Evolutionary conservation across 2,329 filamentous ascomycete species (phyloP), one percentile per base, ranked within the genome.

Genomic region (Diaporthe ampelina): DNA sequence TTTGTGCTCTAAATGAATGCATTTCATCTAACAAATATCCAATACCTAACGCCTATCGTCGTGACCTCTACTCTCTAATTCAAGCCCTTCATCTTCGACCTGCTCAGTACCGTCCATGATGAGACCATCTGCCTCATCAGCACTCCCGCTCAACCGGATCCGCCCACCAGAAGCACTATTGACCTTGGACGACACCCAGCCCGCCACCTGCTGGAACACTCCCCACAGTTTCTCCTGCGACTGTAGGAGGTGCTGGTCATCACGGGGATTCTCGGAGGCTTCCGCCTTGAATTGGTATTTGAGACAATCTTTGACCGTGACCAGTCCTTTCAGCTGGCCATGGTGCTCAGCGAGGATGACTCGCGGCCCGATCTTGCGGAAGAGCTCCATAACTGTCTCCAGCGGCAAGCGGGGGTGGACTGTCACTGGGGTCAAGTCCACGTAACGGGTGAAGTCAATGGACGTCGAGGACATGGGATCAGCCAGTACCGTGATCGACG

Each of bases 271-370:
- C 83, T 97, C 95, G 56, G 93, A 91, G 11, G 94, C 94, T 83
- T 99, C 97, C 0, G 94, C 94, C 86, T 97, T 97, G 89, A 98
- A 98, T 83, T 99, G 96, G 80, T 97, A 98, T 82, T 97, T 97
- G 73, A 99, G 86, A 78, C 97, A 98, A 82, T 99, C 97, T 83
- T 99, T 99, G 76, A 98, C 94, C 0, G 97, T 99, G 0, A 99
- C 94, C 0, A 99, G 88, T 0, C 97, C 97, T 0, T 90, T 91
- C 2, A 99, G 88, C 67, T 91, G 91, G 19, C 97, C 97, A 74
- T 94, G 93, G 81, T 98, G 93, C 82, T 99, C 97, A 52, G 98
- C 93, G 4, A 99, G 88, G 67, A 99, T 96, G 8, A 98, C 95
- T 1, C 97, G 91, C 0, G 96, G 97, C 0, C 97, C 97, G 82